phyloP scores from a whole-genome alignment of 1,284 basidiomycete genomes.

The Sanghuangporus weigelae region DNA sequence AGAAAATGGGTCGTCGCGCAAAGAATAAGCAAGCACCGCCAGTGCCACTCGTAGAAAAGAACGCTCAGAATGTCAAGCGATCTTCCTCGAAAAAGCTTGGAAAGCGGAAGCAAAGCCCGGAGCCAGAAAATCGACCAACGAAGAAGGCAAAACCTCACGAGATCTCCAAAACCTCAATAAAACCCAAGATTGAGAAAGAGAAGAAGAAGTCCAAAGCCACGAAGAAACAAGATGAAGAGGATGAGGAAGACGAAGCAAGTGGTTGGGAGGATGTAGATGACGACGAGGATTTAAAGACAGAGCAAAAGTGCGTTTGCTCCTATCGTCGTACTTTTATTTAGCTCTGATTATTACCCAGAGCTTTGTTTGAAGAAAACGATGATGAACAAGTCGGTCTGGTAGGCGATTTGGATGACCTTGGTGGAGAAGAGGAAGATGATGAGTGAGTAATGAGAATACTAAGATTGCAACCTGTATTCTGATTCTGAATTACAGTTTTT shows the following conservation, averaged over 20 bases:
- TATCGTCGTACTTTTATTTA: conserved; percentile 5
- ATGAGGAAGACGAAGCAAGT: conserved; percentile 32
- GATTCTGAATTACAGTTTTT: conserved; percentile 5
- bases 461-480: conserved; percentile 4
- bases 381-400: conserved; percentile 39
- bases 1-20: conserved; percentile 81
- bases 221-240: conserved; percentile 26
- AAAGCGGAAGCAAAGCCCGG: conserved; percentile 60
- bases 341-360: conserved; percentile 27
- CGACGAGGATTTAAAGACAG: conserved; percentile 36
- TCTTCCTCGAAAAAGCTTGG: conserved; percentile 52
- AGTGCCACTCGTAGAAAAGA: conserved; percentile 46
- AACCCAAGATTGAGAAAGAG: conserved; percentile 24
- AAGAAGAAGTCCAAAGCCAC: conserved; percentile 25
- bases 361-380: conserved; percentile 47
- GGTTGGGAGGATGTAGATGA: conserved; percentile 65
- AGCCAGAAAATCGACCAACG: conserved; percentile 37
- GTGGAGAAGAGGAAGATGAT: conserved; percentile 34
- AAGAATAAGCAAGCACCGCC: conserved; percentile 88
- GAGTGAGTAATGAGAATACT: conserved; percentile 22
- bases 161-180: conserved; percentile 23
- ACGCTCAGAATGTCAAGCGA: conserved; percentile 23
- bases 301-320: conserved; percentile 38
- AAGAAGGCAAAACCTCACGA: conserved; percentile 45
- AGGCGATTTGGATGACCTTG: conserved; percentile 45